Evolutionary conservation across 352 stramenopile genomes (phyloP).

Genomic region (Phytophthora rubi): DNA sequence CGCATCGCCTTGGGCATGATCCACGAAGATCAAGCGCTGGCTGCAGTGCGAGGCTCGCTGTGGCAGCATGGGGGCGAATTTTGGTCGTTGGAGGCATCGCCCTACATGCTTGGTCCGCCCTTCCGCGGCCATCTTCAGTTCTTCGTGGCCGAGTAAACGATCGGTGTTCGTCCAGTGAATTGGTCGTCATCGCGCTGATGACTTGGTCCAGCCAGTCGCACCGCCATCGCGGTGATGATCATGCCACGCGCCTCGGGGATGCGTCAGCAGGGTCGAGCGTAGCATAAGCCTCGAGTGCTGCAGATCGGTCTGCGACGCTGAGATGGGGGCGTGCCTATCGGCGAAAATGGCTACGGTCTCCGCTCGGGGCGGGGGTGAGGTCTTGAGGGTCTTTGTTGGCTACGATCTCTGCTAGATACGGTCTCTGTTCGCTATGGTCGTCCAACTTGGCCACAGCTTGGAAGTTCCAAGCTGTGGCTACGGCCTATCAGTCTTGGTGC

Average conservation of each 20-base stretch:
- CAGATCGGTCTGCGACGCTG: slow-evolving; percentile 8
- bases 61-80: neutral
- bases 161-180: slow-evolving; percentile 2
- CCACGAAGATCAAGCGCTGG: no score
- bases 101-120: neutral
- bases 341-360: neutral
- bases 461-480: neutral
- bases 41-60: no score
- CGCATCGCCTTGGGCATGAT: slow-evolving; percentile 3
- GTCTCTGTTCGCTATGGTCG: no score
- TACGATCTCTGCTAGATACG: neutral
- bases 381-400: neutral
- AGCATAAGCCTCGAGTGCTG: slow-evolving; percentile 24
- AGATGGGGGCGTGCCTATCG: neutral
- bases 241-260: slow-evolving; percentile 16
- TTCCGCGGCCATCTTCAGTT: neutral
- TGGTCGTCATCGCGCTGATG: slow-evolving; percentile 14
- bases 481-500: neutral
- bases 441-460: no score
- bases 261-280: slow-evolving; percentile 11
- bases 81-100: neutral
- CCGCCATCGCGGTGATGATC: slow-evolving; percentile 15
- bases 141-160: neutral
- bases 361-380: no score
- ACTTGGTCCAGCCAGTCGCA: slow-evolving; percentile 8